Evolutionary conservation across 208 protist species (phyloP).

Genomic region (Wallacemonas sp.): DNA sequence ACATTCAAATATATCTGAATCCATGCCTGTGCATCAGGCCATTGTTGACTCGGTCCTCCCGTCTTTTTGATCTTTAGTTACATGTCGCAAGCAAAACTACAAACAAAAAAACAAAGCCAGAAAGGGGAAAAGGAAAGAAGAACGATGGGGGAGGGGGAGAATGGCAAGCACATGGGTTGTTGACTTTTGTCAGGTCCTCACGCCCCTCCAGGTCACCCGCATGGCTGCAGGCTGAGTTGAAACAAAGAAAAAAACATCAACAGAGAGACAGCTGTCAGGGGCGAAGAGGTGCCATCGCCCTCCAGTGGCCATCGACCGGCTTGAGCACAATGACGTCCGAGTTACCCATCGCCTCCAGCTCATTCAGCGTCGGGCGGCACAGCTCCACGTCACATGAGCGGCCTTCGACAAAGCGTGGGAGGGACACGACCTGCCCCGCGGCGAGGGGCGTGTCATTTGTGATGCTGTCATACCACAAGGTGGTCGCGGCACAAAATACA

Average conservation of each 20-base stretch:
- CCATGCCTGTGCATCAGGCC: no score
- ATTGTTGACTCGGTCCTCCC: no score
- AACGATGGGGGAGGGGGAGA: no score
- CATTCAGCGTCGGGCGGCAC: not conserved
- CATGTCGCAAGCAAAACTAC: no score
- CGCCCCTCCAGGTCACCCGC: no score
- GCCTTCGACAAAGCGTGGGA: constrained; percentile 2
- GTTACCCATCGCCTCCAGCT: not conserved
- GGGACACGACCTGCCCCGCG: not conserved
- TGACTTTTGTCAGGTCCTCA: no score
- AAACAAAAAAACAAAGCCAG: no score
- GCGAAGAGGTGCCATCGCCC: not conserved
- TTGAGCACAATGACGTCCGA: not conserved
- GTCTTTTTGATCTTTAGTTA: no score
- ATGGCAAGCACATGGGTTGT: no score
- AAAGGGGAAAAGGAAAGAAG: no score
- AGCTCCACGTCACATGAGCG: not conserved
- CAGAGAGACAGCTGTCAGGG: not conserved
- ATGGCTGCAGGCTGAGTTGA: no score
- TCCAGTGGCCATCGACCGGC: not conserved
- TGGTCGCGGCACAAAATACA: not conserved
- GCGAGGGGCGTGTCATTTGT: not conserved
- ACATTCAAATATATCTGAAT: no score
- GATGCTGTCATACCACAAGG: constrained; percentile 1
- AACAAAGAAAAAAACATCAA: not conserved